Percentiles rank a stretch among this genome's conserved stretches.
phyloP scores from a whole-genome alignment of 129 eudicot genomes.

The Flaveria trinervia region DNA sequence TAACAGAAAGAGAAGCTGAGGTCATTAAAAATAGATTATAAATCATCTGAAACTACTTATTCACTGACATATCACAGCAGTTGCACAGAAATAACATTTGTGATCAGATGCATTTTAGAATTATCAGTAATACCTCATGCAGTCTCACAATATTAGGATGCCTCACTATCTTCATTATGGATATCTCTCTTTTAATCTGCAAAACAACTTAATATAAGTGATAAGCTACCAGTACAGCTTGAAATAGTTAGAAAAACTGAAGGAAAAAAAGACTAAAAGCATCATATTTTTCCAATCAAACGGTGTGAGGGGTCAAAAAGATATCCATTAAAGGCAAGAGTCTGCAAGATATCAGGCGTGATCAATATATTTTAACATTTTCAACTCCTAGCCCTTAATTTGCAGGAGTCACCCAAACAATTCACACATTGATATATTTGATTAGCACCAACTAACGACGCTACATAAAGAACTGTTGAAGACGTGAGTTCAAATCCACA shows the following conservation, averaged over 20 bases:
- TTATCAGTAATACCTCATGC: conserved; percentile 61
- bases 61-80: conserved; percentile 10
- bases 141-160: conserved; percentile 95
- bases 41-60: neutral
- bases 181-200: conserved; percentile 97
- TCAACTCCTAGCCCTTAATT: conserved; percentile 2
- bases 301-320: neutral
- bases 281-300: conserved; percentile 16
- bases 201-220: conserved; percentile 38
- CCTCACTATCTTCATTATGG: conserved; percentile 97
- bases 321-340: neutral
- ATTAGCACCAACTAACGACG: neutral
- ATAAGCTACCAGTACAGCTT: conserved; percentile 13
- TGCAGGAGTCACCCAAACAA: conserved; percentile 1
- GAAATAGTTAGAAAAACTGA: neutral
- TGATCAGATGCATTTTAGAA: neutral
- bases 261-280: neutral
- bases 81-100: conserved; percentile 7
- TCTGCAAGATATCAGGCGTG: conserved; percentile 13
- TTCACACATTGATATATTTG: neutral
- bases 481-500: neutral
- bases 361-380: neutral
- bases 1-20: conserved; percentile 28
- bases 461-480: neutral
- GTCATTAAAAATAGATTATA: conserved; percentile 9